Evolutionary conservation across 176 grass and related monocot genomes (phyloP).

Genomic region (Triticum turgidum): DNA sequence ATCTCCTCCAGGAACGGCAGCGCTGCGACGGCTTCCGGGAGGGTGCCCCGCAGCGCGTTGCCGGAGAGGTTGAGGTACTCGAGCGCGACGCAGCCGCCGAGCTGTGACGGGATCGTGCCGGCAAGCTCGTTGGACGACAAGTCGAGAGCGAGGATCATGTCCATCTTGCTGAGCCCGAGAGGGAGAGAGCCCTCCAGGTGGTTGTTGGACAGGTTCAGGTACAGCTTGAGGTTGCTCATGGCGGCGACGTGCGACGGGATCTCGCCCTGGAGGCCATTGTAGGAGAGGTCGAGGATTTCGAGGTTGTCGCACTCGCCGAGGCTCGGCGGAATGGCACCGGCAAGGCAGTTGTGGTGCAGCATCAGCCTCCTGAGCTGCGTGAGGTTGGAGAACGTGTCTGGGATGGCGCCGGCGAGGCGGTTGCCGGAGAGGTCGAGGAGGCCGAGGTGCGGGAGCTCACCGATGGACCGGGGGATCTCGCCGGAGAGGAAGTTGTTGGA

Average conservation of each 20-base stretch:
- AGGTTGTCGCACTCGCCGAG: conserved; percentile 32
- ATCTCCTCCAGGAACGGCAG: conserved; percentile 75
- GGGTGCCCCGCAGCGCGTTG: conserved; percentile 48
- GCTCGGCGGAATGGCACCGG: conserved; percentile 29
- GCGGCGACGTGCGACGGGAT: conserved; percentile 53
- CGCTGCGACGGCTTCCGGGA: conserved; percentile 47
- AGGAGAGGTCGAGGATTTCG: conserved; percentile 67
- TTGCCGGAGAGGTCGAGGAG: conserved; percentile 77
- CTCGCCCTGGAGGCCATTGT: conserved; percentile 50
- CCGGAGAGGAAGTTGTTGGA: conserved; percentile 76
- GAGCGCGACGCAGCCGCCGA: conserved; percentile 74
- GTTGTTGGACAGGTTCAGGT: conserved; percentile 76
- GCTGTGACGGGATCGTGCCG: conserved; percentile 66
- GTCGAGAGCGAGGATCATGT: conserved; percentile 72
- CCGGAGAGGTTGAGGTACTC: conserved; percentile 83
- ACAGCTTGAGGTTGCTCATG: conserved; percentile 50
- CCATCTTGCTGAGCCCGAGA: conserved; percentile 66
- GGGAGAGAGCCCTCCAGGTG: conserved; percentile 64
- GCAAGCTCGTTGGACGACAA: conserved; percentile 71
- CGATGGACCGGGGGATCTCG: conserved; percentile 61
- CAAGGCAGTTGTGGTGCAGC: conserved; percentile 35
- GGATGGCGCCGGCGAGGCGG: conserved; percentile 36
- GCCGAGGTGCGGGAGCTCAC: conserved; percentile 56
- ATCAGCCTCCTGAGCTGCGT: conserved; percentile 50
- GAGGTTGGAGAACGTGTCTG: conserved; percentile 46